A percentile compares a stretch with the other conserved stretches of the same genome.
Evolutionary conservation across 2,329 filamentous ascomycete genomes (phyloP).

Genomic region (Alternaria arbusti): DNA sequence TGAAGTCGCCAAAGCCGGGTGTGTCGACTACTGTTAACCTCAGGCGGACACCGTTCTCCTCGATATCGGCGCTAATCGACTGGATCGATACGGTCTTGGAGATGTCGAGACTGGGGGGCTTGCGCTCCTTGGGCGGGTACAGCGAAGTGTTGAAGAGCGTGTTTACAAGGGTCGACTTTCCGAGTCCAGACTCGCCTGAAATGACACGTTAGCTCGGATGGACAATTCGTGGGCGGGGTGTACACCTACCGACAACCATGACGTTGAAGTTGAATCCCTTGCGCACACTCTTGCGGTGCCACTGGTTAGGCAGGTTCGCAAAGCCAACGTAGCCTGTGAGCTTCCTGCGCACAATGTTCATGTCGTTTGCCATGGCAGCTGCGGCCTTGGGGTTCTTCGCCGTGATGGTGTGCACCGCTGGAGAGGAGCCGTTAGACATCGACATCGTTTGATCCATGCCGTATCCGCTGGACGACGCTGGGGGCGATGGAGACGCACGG

Average conservation of each 20-base stretch:
- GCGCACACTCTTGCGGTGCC: constrained; percentile 99
- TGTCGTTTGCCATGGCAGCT: constrained; percentile 58
- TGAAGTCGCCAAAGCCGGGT: constrained; percentile 97
- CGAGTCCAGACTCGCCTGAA: constrained; percentile 94
- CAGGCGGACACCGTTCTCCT: constrained; percentile 97
- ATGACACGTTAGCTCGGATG: constrained; percentile 20
- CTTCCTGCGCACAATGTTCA: constrained; percentile 98
- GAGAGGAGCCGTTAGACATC: constrained; percentile 56
- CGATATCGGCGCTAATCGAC: constrained; percentile 70
- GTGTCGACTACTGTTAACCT: constrained; percentile 97
- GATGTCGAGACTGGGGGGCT: constrained; percentile 95
- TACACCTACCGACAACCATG: constrained; percentile 94
- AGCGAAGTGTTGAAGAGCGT: constrained; percentile 99
- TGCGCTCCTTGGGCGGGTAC: constrained; percentile 98
- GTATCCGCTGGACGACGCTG: constrained; percentile 58
- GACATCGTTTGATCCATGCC: constrained; percentile 65
- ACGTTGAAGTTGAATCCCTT: constrained; percentile 99
- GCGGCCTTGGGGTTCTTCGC: constrained; percentile 69
- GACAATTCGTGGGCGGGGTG: not conserved
- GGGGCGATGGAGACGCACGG: constrained; percentile 56
- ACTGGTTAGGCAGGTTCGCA: constrained; percentile 98
- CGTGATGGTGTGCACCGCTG: constrained; percentile 64
- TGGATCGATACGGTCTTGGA: constrained; percentile 75
- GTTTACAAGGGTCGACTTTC: constrained; percentile 99
- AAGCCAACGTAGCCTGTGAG: constrained; percentile 98